These are phyloP conservation scores for Raphanus raphanistrum DNA, from an alignment of 345 rosid species.

Conservation along the genomic window DNA sequence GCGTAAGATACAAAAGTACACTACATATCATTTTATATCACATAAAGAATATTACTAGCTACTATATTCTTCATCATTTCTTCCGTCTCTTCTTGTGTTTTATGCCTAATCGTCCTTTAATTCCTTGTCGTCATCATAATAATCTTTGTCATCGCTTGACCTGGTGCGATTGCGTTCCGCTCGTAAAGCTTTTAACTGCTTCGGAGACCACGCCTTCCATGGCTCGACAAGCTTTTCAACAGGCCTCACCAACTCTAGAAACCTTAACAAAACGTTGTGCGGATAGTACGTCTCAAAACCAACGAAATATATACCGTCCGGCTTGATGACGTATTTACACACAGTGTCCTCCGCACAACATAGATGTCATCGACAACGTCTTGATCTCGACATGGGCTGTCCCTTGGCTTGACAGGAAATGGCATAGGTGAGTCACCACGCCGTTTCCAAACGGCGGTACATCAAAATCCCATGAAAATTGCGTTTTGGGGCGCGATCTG, in stretches of 20 bases:
- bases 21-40: background rate
- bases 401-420: constrained; percentile 38
- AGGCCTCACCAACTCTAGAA: constrained; percentile 34
- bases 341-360: constrained; percentile 36
- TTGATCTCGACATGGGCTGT: constrained; percentile 31
- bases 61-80: constrained; percentile 1
- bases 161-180: background rate
- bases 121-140: background rate
- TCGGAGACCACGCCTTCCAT: constrained; percentile 40
- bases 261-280: constrained; percentile 27
- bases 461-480: constrained; percentile 30
- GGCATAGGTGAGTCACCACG: constrained; percentile 33
- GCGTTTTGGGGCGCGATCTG: constrained; percentile 5
- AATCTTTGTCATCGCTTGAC: constrained; percentile 4
- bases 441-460: constrained; percentile 38
- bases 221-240: constrained; percentile 39
- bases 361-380: constrained; percentile 39
- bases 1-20: background rate
- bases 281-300: constrained; percentile 34
- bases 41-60: background rate
- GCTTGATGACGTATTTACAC: constrained; percentile 33
- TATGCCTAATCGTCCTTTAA: constrained; percentile 8
- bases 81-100: background rate
- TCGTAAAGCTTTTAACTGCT: constrained; percentile 32
- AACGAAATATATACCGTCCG: constrained; percentile 35